Base-by-base conservation (phyloP, 2,329 filamentous ascomycete species). In the Fusarium multiceps region DNA sequence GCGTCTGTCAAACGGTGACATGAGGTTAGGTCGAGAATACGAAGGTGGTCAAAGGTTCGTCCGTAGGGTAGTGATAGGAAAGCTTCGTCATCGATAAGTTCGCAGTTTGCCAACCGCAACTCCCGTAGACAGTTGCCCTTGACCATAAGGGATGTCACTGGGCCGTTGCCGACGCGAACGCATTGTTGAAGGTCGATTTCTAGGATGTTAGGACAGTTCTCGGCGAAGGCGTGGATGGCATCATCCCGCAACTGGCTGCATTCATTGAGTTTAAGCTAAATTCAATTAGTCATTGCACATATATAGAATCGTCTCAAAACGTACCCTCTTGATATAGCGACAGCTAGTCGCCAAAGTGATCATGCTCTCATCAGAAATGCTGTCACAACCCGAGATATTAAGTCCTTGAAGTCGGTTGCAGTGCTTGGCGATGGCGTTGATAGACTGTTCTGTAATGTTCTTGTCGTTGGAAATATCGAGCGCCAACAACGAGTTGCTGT, bases 131-230 rank as follows among this genome's bases (percentile, higher is more conserved):
- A 91, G 54, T 89, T 89, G 27, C 94, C 92, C 71, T 92, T 91
- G 23, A 88, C 86, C 50, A 99, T 86, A 16, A 99, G 87, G 4
- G 91, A 88, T 0, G 93, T 95, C 50, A 99, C 88, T 1, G 96
- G 93, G 25, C 90, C 87, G 77, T 97, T 96, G 67, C 92, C 92
- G 71, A 99, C 89, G 47, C 90, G 86, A 57, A 85, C 86, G 82
- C 96, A 97, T 73, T 93, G 92, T 73, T 97, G 93, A 16, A 99
- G 87, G 78, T 99, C 96, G 66, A 99, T 97, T 80, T 99, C 96
- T 67, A 99, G 90, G 32, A 99, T 94, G 72, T 97, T 95, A 14
- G 90, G 93, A 78, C 95, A 98, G 80, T 97, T 89, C 47, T 90
- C 85, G 8, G 96, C 95, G 77, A 99, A 97, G 6, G 94, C 92